These are phyloP conservation scores for Backusella macrospora DNA, from an alignment of 192 early-diverging fungal genomes.

Conservation along the genomic window DNA sequence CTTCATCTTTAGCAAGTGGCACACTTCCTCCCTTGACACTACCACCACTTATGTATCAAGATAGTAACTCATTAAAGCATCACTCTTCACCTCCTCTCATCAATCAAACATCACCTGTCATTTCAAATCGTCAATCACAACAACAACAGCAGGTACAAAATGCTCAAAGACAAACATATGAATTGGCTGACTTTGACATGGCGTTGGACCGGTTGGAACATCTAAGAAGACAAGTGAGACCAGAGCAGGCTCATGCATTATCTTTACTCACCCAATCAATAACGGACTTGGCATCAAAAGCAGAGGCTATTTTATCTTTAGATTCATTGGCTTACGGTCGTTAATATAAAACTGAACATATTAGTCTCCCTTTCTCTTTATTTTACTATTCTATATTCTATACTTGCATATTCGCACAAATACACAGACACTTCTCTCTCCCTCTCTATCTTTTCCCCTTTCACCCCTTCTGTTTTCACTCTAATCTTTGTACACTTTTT, in stretches of 20 bases:
- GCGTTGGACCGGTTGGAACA: constrained; percentile 12
- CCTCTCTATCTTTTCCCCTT: background rate
- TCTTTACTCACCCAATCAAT: constrained; percentile 20
- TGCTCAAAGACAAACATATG: background rate
- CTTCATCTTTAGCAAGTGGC: background rate
- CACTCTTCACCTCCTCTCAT: background rate
- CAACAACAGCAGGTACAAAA: background rate
- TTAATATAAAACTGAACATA: background rate
- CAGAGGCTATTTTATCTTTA: constrained; percentile 20
- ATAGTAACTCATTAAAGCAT: background rate
- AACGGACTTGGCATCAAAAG: constrained; percentile 6
- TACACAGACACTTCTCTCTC: background rate
- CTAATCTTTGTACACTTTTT: background rate
- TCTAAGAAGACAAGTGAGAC: constrained; percentile 23
- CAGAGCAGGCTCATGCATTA: constrained; percentile 26
- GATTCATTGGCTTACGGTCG: constrained; percentile 19
- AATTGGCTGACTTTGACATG: constrained; percentile 20
- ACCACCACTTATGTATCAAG: constrained; percentile 13
- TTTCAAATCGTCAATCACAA: background rate
- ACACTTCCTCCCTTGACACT: constrained; percentile 2
- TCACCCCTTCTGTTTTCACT: too few species aligned
- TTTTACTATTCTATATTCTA: too few species aligned
- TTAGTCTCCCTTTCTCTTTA: background rate
- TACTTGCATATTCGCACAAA: background rate
- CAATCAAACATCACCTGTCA: constrained; percentile 4